Conservation (phyloP, 495 filamentous ascomycete genomes). For the Margaritispora aquatica region DNA sequence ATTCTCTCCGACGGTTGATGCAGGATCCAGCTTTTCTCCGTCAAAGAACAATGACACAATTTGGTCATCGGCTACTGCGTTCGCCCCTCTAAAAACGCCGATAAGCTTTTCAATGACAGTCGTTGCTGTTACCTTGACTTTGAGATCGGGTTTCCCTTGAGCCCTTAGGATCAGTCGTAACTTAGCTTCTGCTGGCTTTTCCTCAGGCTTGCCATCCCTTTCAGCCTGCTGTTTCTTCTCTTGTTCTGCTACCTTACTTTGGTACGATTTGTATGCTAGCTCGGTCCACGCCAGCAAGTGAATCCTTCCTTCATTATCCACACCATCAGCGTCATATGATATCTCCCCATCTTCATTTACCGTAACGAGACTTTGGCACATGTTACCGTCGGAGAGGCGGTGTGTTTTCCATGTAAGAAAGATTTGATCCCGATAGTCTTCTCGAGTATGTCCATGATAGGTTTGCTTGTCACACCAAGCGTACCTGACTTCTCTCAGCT, state of each 20-base stretch:
- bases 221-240: conserved; percentile 17
- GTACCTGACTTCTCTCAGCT: conserved; percentile 55
- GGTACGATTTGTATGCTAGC: conserved; percentile 44
- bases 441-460: conserved; percentile 30
- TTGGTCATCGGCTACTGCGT: conserved; percentile 31
- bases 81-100: conserved; percentile 29
- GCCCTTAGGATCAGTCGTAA: conserved; percentile 50
- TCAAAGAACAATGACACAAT: conserved; percentile 68
- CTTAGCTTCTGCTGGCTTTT: conserved; percentile 23
- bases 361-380: conserved; percentile 53
- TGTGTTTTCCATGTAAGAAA: conserved; percentile 77
- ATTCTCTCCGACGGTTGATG: conserved; percentile 55
- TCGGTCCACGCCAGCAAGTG: conserved; percentile 72
- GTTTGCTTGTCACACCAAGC: conserved; percentile 62
- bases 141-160: conserved; percentile 31
- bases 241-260: conserved; percentile 32
- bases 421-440: conserved; percentile 41
- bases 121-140: conserved; percentile 30
- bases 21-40: conserved; percentile 63
- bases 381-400: conserved; percentile 66
- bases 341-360: conserved; percentile 20
- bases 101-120: conserved; percentile 34
- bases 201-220: conserved; percentile 17
- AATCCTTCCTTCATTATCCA: conserved; percentile 37
- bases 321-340: conserved; percentile 27